Conservation (phyloP, 257 asterid genomes). For the Solanum neorickii region DNA sequence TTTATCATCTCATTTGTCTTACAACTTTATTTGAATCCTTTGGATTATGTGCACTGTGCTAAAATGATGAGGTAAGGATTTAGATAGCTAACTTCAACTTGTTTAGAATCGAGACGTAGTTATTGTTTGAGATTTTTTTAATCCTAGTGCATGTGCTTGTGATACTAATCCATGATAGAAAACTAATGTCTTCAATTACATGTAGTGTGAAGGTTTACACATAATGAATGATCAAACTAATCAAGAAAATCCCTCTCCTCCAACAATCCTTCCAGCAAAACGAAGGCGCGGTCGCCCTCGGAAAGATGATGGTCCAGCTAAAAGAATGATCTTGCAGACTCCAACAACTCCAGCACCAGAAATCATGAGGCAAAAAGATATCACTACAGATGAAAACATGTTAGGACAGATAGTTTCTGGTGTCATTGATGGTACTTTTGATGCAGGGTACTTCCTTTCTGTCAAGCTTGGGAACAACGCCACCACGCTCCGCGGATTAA, state of each 20-base stretch:
- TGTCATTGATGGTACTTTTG: slow-evolving; percentile 5
- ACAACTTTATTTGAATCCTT: neutral
- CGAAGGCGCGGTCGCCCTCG: slow-evolving; percentile 6
- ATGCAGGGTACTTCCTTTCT: slow-evolving; percentile 11
- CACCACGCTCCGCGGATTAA: neutral
- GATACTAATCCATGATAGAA: neutral
- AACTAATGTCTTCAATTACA: neutral
- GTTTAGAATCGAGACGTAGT: neutral
- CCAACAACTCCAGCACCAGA: neutral
- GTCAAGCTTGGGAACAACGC: slow-evolving; percentile 1
- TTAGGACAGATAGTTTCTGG: slow-evolving; percentile 7
- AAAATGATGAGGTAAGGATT: neutral
- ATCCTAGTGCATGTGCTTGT: neutral
- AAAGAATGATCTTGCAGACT: neutral
- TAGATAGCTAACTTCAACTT: neutral
- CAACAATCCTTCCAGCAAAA: slow-evolving; percentile 3
- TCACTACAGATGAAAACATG: neutral
- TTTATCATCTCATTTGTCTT: neutral
- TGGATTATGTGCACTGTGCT: neutral
- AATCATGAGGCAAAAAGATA: neutral
- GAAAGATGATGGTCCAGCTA: neutral
- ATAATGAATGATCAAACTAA: neutral
- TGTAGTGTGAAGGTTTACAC: neutral
- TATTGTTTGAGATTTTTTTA: neutral
- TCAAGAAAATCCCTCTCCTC: neutral